These are phyloP conservation scores for Solanum sejunctum DNA, from an alignment of 257 asterid species.

Conservation along the genomic window DNA sequence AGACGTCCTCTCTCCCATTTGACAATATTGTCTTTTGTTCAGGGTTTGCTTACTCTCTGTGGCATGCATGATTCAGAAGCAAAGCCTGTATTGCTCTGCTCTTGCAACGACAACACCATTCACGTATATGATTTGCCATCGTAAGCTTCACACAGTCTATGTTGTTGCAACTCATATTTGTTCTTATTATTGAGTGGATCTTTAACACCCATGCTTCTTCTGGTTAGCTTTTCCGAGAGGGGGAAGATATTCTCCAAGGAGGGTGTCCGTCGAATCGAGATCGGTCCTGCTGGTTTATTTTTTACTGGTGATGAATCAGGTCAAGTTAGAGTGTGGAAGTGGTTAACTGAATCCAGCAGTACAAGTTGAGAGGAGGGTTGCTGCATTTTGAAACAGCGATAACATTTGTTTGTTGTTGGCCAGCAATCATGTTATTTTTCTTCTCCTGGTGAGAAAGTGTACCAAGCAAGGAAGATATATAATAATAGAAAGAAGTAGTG, in stretches of 20 bases:
- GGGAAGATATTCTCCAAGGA: conserved; percentile 73
- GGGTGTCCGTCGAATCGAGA: conserved; percentile 71
- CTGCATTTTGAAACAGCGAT: neutral
- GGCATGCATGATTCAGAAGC: conserved; percentile 96
- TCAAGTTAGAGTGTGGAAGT: conserved; percentile 78
- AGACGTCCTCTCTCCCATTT: neutral
- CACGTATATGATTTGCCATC: conserved; percentile 89
- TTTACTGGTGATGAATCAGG: conserved; percentile 96
- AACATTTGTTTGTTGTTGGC: neutral
- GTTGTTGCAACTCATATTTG: neutral
- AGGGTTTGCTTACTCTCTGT: conserved; percentile 79
- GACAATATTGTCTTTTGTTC: conserved; percentile 6
- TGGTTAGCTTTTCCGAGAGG: conserved; percentile 60
- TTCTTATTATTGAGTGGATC: neutral
- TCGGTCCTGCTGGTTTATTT: conserved; percentile 80
- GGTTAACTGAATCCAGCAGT: conserved; percentile 46
- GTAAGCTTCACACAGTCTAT: conserved; percentile 29
- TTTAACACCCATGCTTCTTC: neutral
- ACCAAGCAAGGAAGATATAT: neutral
- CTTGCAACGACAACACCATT: conserved; percentile 66
- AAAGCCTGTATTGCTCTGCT: conserved; percentile 82
- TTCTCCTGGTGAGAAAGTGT: neutral
- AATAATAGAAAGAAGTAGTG: conserved; percentile 1
- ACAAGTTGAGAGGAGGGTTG: conserved; percentile 5
- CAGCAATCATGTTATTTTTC: neutral